Conservation (phyloP, 139 green algal species). For the Tetradesmus lagerheimii region DNA sequence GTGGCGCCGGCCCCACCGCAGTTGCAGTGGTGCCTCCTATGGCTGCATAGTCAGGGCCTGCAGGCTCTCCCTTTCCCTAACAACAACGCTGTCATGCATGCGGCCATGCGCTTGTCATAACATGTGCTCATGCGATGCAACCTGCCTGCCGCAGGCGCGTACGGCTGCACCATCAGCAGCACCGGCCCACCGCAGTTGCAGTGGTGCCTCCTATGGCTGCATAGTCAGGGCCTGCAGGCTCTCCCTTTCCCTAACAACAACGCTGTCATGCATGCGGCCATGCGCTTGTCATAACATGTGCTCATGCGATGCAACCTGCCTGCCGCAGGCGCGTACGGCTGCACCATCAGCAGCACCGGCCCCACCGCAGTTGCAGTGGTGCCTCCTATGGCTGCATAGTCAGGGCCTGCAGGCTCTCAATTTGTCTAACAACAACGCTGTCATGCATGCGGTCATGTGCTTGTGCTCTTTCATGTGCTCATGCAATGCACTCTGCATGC, state of each 20-base stretch:
- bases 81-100: no score
- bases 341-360: constrained; percentile 97
- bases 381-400: constrained; percentile 68
- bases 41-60: constrained; percentile 62
- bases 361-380: constrained; percentile 97
- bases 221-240: constrained; percentile 47
- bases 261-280: no score
- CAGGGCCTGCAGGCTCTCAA: constrained; percentile 9
- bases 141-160: constrained; percentile 80
- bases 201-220: constrained; percentile 81
- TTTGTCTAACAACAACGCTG: no score
- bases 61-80: no score
- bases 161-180: constrained; percentile 96
- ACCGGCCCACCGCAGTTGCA: constrained; percentile 96
- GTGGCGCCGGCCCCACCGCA: constrained; percentile 94
- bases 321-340: constrained; percentile 88
- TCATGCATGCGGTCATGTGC: no score
- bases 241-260: no score
- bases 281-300: no score
- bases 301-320: no score
- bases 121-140: no score
- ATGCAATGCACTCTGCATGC: background rate
- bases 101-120: no score
- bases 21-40: constrained; percentile 89
- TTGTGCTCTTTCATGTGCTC: background rate